A percentile compares a stretch with the other conserved stretches of the same genome.
phyloP scores from a whole-genome alignment of 345 rosid genomes.

The Nephelium lappaceum region DNA sequence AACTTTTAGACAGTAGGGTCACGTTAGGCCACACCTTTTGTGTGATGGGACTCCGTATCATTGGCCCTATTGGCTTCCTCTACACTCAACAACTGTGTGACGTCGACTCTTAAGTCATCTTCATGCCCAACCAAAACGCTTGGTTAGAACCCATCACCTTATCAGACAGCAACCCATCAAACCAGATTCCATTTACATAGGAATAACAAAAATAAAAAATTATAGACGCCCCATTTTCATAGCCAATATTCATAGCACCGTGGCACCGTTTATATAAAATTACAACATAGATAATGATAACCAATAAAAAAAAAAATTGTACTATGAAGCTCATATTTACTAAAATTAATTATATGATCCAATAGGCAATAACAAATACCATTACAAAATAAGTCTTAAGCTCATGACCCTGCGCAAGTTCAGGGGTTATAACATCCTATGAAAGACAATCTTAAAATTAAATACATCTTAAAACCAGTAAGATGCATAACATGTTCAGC shows the following conservation, averaged over 20 bases:
- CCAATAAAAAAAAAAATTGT: neutral
- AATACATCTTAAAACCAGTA: slow-evolving; percentile 1
- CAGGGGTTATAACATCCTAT: neutral
- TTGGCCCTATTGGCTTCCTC: too few relatives aligned
- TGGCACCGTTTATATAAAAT: neutral
- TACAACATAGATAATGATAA: neutral
- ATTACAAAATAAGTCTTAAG: neutral
- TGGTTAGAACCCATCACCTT: neutral
- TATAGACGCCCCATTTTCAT: neutral
- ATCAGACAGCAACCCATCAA: neutral
- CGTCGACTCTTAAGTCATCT: neutral
- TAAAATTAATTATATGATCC: neutral
- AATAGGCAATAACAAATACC: neutral
- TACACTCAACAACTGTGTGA: neutral
- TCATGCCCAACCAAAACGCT: neutral
- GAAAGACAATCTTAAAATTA: too few relatives aligned
- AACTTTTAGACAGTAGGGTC: too few relatives aligned
- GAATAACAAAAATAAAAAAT: neutral
- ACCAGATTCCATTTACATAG: neutral
- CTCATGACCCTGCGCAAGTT: neutral
- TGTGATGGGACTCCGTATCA: too few relatives aligned
- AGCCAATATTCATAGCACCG: too few relatives aligned
- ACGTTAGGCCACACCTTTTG: too few relatives aligned
- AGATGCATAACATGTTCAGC: slow-evolving; percentile 4
- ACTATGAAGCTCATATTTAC: neutral